A percentile compares a stretch with the other conserved stretches of the same genome.
phyloP scores from a whole-genome alignment of 2,329 filamentous ascomycete species.

The Lachnellula occidentalis region DNA sequence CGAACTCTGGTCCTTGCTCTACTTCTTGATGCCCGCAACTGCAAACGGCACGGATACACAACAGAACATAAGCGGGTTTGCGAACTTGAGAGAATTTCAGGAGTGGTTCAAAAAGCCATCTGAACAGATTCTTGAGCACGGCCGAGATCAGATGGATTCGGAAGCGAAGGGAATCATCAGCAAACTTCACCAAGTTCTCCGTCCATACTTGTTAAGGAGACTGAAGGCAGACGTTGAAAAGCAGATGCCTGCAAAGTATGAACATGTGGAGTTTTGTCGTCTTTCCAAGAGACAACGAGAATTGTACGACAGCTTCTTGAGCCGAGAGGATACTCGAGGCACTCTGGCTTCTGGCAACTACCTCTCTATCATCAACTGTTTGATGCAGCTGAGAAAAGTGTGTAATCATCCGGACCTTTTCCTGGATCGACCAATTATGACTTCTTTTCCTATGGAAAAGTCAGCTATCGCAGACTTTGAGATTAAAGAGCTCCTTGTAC shows the following conservation, averaged over 20 bases:
- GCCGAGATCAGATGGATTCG: conserved; percentile 87
- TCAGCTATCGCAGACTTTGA: conserved; percentile 73
- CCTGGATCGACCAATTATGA: conserved; percentile 92
- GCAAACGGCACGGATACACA: conserved; percentile 38
- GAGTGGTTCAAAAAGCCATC: conserved; percentile 95
- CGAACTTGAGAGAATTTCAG: conserved; percentile 91
- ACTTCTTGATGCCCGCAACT: conserved; percentile 90
- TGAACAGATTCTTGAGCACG: conserved; percentile 92
- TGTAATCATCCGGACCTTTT: conserved; percentile 98
- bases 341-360: conserved; percentile 92
- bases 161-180: conserved; percentile 87
- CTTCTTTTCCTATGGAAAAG: conserved; percentile 84
- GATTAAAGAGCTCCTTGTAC: conserved; percentile 64
- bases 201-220: conserved; percentile 84
- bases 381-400: conserved; percentile 96
- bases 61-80: conserved; percentile 82
- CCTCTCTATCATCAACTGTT: conserved; percentile 94
- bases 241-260: conserved; percentile 97
- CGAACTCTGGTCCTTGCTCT: conserved; percentile 93
- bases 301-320: conserved; percentile 94
- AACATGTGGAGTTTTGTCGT: conserved; percentile 93
- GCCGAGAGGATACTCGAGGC: conserved; percentile 79
- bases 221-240: conserved; percentile 97
- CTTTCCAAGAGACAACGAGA: conserved; percentile 93
- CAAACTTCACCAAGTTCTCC: conserved; percentile 88